These are phyloP conservation scores for Salix exigua DNA, from an alignment of 345 rosid species.

Conservation along the genomic window DNA sequence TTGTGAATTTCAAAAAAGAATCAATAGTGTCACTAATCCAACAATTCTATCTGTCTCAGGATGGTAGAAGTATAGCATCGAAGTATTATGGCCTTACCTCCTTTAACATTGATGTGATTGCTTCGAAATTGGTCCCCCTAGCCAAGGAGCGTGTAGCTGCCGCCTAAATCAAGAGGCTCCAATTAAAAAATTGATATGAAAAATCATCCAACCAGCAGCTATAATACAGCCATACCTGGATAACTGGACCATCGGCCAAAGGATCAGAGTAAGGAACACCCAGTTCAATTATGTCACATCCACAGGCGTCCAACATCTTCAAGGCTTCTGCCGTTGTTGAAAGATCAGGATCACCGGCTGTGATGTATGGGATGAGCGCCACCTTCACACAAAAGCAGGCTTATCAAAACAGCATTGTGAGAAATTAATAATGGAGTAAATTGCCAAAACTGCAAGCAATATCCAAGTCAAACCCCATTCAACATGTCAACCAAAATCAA, in stretches of 20 bases:
- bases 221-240: conserved; percentile 54
- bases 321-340: conserved; percentile 83
- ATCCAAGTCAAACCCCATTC: neutral
- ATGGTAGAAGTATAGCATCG: neutral
- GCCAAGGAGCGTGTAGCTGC: conserved; percentile 83
- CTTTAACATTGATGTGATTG: conserved; percentile 64
- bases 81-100: conserved; percentile 43
- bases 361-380: conserved; percentile 81
- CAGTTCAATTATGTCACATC: conserved; percentile 76
- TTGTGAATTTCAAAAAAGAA: neutral
- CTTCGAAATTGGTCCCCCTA: conserved; percentile 67
- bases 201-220: neutral
- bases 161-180: conserved; percentile 49
- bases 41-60: neutral
- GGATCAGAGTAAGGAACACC: conserved; percentile 95
- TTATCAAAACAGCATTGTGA: neutral
- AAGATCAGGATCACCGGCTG: conserved; percentile 98
- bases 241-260: conserved; percentile 86
- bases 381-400: conserved; percentile 43
- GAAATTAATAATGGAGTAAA: neutral
- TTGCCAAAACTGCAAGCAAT: neutral
- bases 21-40: neutral
- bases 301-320: conserved; percentile 71
- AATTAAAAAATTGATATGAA: conserved; percentile 4
- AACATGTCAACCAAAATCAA: neutral